Conservation (phyloP, 345 rosid genomes). For the Linum usitatissimum region DNA sequence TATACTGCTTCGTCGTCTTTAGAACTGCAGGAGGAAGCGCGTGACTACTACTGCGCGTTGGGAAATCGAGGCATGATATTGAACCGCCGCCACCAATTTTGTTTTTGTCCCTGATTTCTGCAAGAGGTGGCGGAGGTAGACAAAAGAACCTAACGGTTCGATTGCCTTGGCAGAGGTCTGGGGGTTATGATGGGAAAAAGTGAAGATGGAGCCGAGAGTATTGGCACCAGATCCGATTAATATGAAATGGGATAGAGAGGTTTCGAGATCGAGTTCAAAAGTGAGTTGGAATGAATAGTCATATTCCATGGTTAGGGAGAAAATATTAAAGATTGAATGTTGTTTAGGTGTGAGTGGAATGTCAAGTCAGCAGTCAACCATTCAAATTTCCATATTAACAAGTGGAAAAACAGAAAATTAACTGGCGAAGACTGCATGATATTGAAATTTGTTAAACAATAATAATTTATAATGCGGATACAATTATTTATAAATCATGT, state of each 20-base stretch:
- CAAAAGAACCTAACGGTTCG: slow-evolving; percentile 66
- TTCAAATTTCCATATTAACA: too few species aligned
- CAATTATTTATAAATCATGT: too few species aligned
- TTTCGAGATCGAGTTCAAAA: slow-evolving; percentile 23
- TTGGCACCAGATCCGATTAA: slow-evolving; percentile 49
- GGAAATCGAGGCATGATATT: not conserved
- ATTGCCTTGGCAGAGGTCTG: slow-evolving; percentile 11
- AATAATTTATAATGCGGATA: too few species aligned
- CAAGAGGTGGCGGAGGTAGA: slow-evolving; percentile 68
- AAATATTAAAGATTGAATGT: too few species aligned
- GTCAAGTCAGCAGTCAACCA: too few species aligned
- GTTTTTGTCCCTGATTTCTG: slow-evolving; percentile 46
- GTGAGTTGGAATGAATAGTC: not conserved
- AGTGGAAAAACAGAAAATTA: too few species aligned
- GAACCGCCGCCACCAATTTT: slow-evolving; percentile 11
- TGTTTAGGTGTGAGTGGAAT: too few species aligned
- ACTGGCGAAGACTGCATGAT: too few species aligned
- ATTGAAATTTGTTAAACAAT: too few species aligned
- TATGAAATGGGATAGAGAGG: slow-evolving; percentile 64
- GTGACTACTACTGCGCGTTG: slow-evolving; percentile 13
- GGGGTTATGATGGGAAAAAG: slow-evolving; percentile 29
- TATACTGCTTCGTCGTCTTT: slow-evolving; percentile 78
- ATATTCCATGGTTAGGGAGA: too few species aligned
- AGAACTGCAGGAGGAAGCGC: slow-evolving; percentile 13
- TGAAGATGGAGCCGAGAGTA: slow-evolving; percentile 78